Evolutionary conservation across 352 stramenopile genomes (phyloP).

Genomic region (Thraustochytrium sp.): DNA sequence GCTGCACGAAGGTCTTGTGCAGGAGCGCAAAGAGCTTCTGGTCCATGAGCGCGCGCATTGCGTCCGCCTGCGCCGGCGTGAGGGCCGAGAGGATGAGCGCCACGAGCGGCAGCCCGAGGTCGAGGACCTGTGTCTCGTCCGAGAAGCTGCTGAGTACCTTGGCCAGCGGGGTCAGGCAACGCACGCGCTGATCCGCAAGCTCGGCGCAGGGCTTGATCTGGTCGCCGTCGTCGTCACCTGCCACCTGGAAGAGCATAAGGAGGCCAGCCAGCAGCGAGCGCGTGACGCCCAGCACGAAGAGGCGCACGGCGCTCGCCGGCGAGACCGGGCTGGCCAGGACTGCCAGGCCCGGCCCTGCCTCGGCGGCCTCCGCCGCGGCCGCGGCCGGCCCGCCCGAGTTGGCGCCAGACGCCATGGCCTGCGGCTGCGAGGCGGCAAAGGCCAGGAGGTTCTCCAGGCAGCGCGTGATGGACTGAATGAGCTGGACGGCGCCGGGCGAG

Average conservation of each 20-base stretch:
- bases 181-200: neutral
- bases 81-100: neutral
- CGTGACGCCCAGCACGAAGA: neutral
- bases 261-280: slow-evolving; percentile 3
- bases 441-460: neutral
- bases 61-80: neutral
- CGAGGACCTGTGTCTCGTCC: neutral
- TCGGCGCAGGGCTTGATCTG: neutral
- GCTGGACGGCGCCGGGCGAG: slow-evolving; percentile 3
- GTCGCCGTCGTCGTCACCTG: neutral
- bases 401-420: no score
- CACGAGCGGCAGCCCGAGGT: slow-evolving; percentile 15
- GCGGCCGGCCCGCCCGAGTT: no score
- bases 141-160: neutral
- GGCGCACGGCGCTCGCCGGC: neutral
- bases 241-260: slow-evolving; percentile 29
- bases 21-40: neutral
- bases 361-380: no score
- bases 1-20: neutral
- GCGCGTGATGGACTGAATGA: neutral
- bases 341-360: no score
- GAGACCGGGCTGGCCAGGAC: neutral
- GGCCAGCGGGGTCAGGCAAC: neutral
- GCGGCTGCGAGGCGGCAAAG: no score
- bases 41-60: neutral